Evolutionary conservation across 768 basidiomycete species (phyloP).

Genomic region (Suillus cothurnatus): DNA sequence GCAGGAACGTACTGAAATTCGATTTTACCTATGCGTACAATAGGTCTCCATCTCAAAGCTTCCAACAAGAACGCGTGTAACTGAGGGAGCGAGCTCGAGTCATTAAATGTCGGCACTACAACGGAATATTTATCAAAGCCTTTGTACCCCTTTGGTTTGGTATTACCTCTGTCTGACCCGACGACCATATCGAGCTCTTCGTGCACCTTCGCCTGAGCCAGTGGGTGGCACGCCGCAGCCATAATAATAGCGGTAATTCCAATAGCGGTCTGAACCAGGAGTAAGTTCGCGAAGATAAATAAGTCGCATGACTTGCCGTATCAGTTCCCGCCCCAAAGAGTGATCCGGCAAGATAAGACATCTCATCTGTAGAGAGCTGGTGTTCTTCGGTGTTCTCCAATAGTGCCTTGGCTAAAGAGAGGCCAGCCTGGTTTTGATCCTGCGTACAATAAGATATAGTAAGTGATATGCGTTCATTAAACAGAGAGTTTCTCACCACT

Average conservation of each 20-base stretch:
- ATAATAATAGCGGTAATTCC: no score
- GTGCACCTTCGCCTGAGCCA: no score
- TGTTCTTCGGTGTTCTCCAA: constrained; percentile 51
- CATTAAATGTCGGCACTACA: neutral
- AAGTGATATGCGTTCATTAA: neutral
- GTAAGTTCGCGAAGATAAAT: no score
- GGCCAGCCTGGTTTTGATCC: constrained; percentile 12
- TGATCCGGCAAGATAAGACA: neutral
- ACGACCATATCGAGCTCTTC: no score
- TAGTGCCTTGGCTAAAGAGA: constrained; percentile 52
- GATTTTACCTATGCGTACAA: constrained; percentile 21
- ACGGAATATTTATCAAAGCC: neutral
- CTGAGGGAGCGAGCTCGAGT: constrained; percentile 8
- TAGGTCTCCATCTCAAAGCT: no score
- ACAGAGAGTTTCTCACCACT: constrained; percentile 33
- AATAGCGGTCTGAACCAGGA: no score
- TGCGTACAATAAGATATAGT: neutral
- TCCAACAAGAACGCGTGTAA: no score
- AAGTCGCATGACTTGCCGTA: no score
- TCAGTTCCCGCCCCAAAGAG: neutral
- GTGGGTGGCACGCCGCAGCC: no score
- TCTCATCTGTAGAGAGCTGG: constrained; percentile 34
- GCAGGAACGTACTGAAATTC: neutral
- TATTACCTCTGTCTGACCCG: neutral
- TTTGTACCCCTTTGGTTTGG: neutral